Base-by-base conservation (phyloP, 2,329 filamentous ascomycete genomes). In the Allantophomopsis cytisporea region DNA sequence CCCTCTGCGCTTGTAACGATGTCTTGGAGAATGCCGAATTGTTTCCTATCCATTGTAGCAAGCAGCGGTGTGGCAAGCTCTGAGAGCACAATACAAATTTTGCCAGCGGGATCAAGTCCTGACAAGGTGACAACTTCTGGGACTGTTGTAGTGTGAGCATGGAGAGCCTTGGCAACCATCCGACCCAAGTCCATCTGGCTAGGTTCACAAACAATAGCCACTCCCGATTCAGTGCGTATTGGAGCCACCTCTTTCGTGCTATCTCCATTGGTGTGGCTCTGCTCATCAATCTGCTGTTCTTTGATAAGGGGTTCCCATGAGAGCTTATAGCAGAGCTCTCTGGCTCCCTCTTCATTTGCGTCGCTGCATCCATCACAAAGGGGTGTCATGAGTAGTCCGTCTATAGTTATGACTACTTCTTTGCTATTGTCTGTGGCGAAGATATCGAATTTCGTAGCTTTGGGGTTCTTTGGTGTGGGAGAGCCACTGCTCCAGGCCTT, bases 291-390 rank as follows among this genome's bases (percentile, higher is more conserved):
- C 17, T 39, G 39, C 11, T 33, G 30, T 6, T 31, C 40, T 7
- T 37, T 14, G 12, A 20, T 37, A 12, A 23, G 35, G 3, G 55
- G 59, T 35, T 66, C 63, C 64, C 64, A 68, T n/a, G 63, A 55
- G 12, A 64, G 39, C 47, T 63, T 66, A 51, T 63, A 68, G 49
- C 64, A 68, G 1, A 68, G 55, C 45, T 66, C 59, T 2, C 61
- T 54, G n/a, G 60, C 45, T 8, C 28, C 45, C 13, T 57, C 54
- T 7, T 40, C 39, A 13, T 58, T 54, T 2, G 49, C 43, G 30
- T 47, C 47, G 2, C 47, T 43, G 4, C 55, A 54, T 2, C 53
- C 55, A 18, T 61, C 60, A 31, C 61, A 50, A n/a, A 66, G 60
- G 3, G 63, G 63, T 1, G 60, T 57, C 36, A 66, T 54, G 2